Percentiles rank a stretch among this genome's conserved stretches.
Evolutionary conservation across 805 yeast species (phyloP).

Genomic region (Yarrowia keelungensis): DNA sequence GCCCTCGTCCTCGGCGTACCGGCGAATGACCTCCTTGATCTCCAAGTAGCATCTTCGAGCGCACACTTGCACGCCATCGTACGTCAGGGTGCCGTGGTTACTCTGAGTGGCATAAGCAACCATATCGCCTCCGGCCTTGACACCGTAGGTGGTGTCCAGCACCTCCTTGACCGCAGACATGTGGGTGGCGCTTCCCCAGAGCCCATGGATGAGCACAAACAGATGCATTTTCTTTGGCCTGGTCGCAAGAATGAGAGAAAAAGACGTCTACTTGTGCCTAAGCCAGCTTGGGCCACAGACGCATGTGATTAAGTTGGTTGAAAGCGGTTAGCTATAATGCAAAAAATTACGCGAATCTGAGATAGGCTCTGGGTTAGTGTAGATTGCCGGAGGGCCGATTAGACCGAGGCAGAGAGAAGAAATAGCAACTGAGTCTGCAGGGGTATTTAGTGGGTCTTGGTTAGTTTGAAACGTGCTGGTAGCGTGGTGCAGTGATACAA

Average conservation of each 20-base stretch:
- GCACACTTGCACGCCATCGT: conserved; percentile 80
- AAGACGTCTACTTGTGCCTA: conserved; percentile 12
- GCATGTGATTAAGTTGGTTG: conserved; percentile 32
- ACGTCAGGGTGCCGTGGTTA: conserved; percentile 75
- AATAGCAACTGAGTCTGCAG: not conserved
- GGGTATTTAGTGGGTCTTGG: too few relatives aligned
- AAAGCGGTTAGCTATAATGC: not conserved
- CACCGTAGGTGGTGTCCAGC: conserved; percentile 49
- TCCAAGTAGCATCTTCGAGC: conserved; percentile 50
- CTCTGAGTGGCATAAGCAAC: conserved; percentile 57
- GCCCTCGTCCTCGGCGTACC: conserved; percentile 46
- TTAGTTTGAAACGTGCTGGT: too few relatives aligned
- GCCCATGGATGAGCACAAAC: conserved; percentile 77
- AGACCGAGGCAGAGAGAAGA: not conserved
- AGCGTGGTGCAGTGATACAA: too few relatives aligned
- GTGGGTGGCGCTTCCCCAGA: conserved; percentile 74
- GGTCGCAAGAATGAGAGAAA: conserved; percentile 3
- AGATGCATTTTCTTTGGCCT: conserved; percentile 56
- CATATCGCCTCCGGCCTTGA: conserved; percentile 46
- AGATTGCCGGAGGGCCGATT: not conserved
- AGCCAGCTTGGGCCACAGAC: conserved; percentile 33
- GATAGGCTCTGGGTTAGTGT: conserved; percentile 4
- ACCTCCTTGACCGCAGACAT: conserved; percentile 57
- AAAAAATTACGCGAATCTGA: conserved; percentile 2
- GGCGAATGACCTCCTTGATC: conserved; percentile 53